Conservation (phyloP, 208 protist species). For the Trypanosoma brucei region DNA sequence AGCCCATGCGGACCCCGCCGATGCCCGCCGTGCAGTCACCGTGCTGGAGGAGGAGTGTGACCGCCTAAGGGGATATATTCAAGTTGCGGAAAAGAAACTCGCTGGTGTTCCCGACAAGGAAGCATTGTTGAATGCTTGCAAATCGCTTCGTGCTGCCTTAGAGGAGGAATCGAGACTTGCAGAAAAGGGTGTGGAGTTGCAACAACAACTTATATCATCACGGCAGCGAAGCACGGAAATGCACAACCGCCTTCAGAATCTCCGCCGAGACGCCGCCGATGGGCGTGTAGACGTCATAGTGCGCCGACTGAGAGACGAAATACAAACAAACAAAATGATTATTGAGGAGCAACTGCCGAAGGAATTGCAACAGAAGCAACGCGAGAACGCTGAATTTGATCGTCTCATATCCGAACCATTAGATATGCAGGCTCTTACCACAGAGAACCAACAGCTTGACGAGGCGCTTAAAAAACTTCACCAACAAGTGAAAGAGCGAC, state of each 20-base stretch:
- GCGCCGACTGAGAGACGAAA: constrained; percentile 81
- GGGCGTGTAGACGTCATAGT: constrained; percentile 81
- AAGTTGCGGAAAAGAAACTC: constrained; percentile 73
- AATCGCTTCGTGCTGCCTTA: constrained; percentile 56
- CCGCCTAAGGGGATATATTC: constrained; percentile 65
- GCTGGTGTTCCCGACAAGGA: constrained; percentile 65
- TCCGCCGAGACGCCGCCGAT: constrained; percentile 76
- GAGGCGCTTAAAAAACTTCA: constrained; percentile 59
- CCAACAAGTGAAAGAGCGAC: constrained; percentile 50
- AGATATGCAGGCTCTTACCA: constrained; percentile 57
- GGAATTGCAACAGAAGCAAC: constrained; percentile 64
- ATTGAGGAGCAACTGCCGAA: constrained; percentile 84
- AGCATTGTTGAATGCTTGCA: constrained; percentile 64
- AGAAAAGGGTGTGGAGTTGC: constrained; percentile 76
- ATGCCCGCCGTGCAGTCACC: constrained; percentile 63
- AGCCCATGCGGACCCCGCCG: constrained; percentile 69
- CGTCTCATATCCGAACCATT: constrained; percentile 81
- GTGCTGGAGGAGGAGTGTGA: constrained; percentile 77
- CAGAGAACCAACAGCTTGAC: constrained; percentile 69
- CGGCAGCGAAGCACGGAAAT: constrained; percentile 69
- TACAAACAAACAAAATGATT: constrained; percentile 82
- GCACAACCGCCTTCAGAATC: constrained; percentile 76
- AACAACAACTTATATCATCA: constrained; percentile 69
- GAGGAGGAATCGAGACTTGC: constrained; percentile 72
- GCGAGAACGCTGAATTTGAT: constrained; percentile 74